Evolutionary conservation across 2,329 filamentous ascomycete species (phyloP).

Genomic region (Colletotrichum musicola): DNA sequence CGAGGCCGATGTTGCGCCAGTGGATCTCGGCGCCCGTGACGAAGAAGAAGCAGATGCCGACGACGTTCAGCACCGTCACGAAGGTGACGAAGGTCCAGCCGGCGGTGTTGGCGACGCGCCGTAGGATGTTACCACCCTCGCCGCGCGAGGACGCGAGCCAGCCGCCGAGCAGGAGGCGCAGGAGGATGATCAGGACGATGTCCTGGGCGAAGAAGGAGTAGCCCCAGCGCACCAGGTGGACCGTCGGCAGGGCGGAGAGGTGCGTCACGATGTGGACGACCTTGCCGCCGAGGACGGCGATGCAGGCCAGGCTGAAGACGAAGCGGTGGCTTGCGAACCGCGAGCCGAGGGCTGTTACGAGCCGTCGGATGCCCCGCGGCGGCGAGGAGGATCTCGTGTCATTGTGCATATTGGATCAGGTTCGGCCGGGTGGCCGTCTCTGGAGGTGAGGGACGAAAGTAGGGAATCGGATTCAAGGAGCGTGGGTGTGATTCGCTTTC

Average conservation of each 20-base stretch:
- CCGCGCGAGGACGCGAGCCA: constrained; percentile 37
- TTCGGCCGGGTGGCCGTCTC: neutral
- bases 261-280: constrained; percentile 50
- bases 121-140: constrained; percentile 19
- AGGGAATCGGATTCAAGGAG: no score
- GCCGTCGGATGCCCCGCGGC: neutral
- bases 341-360: constrained; percentile 4
- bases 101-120: constrained; percentile 6
- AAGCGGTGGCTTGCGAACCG: constrained; percentile 42
- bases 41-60: constrained; percentile 46
- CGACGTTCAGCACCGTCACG: constrained; percentile 36
- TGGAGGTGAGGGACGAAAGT: no score
- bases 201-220: constrained; percentile 53
- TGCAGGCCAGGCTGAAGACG: constrained; percentile 48
- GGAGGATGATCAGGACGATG: constrained; percentile 46
- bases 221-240: constrained; percentile 47
- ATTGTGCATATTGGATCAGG: no score
- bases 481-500: no score
- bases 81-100: constrained; percentile 38
- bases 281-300: constrained; percentile 49
- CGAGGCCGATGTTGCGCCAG: constrained; percentile 50
- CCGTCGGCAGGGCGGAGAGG: constrained; percentile 45
- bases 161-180: constrained; percentile 47
- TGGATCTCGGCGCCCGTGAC: constrained; percentile 51
- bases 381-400: neutral